Conservation (phyloP, 192 early-diverging fungal species). For the Funneliformis mosseae region DNA sequence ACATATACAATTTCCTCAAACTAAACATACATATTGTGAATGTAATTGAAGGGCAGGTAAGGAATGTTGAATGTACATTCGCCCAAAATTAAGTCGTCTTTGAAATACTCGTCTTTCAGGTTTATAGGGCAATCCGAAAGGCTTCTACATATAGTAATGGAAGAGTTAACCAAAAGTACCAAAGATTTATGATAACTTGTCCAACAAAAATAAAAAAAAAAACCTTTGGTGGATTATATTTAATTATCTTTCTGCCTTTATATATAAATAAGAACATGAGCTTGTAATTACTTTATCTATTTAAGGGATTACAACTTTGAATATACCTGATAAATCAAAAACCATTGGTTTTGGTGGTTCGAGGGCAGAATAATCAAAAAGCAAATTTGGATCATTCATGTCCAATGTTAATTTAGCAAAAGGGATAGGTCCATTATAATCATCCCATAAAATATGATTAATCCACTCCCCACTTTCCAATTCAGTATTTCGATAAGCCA, state of each 20-base stretch:
- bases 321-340: neutral
- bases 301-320: neutral
- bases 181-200: neutral
- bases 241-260: neutral
- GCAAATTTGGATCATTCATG: slow-evolving; percentile 76
- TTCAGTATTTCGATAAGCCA: slow-evolving; percentile 25
- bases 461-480: slow-evolving; percentile 74
- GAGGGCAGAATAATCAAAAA: slow-evolving; percentile 66
- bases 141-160: neutral
- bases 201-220: neutral
- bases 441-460: slow-evolving; percentile 81
- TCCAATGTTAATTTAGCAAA: slow-evolving; percentile 60
- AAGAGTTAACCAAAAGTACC: neutral
- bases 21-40: slow-evolving; percentile 61
- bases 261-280: neutral
- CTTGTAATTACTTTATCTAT: neutral
- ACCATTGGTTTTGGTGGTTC: slow-evolving; percentile 35
- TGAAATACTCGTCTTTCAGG: slow-evolving; percentile 68
- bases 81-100: slow-evolving; percentile 87
- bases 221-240: neutral
- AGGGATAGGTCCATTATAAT: slow-evolving; percentile 54
- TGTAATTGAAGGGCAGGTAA: slow-evolving; percentile 84
- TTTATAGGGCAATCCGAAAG: slow-evolving; percentile 14
- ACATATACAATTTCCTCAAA: neutral
- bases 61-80: slow-evolving; percentile 83